Conservation (phyloP, 768 basidiomycete species). For the Kwoniella shandongensis region DNA sequence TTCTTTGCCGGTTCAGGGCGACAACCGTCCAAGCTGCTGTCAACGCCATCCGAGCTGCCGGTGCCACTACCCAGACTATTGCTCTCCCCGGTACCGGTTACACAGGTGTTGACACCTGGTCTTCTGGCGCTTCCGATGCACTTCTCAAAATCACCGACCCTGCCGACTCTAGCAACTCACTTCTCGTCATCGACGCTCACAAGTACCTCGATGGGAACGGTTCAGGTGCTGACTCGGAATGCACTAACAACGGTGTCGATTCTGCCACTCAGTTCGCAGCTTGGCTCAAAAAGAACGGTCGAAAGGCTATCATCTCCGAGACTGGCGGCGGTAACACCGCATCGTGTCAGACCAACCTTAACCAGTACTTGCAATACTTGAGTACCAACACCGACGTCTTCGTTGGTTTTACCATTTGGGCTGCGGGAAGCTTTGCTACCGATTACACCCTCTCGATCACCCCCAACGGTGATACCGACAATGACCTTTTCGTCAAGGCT, state of each 20-base stretch:
- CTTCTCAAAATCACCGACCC: slow-evolving; percentile 59
- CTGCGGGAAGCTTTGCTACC: slow-evolving; percentile 61
- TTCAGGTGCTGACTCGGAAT: slow-evolving; percentile 57
- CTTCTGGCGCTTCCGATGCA: slow-evolving; percentile 60
- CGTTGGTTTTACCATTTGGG: slow-evolving; percentile 62
- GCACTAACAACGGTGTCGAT: slow-evolving; percentile 61
- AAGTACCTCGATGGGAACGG: slow-evolving; percentile 64
- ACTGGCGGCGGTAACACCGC: slow-evolving; percentile 63
- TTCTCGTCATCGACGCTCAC: slow-evolving; percentile 65
- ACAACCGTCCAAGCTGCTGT: slow-evolving; percentile 63
- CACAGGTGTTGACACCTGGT: slow-evolving; percentile 58
- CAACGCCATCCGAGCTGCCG: slow-evolving; percentile 63
- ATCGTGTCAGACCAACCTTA: slow-evolving; percentile 57
- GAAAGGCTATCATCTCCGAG: slow-evolving; percentile 64
- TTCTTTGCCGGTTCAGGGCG: slow-evolving; percentile 61
- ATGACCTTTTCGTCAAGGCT: slow-evolving; percentile 37
- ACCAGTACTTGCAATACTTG: slow-evolving; percentile 57
- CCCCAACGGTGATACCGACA: slow-evolving; percentile 57
- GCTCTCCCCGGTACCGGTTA: slow-evolving; percentile 65
- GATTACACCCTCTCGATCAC: slow-evolving; percentile 60
- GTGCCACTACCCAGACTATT: slow-evolving; percentile 62
- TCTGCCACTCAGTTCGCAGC: slow-evolving; percentile 57
- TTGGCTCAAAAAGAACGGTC: slow-evolving; percentile 58
- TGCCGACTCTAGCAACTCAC: slow-evolving; percentile 50
- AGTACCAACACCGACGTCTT: slow-evolving; percentile 57